These are phyloP conservation scores for Pichia insulana DNA, from an alignment of 805 yeast species.

Conservation along the genomic window DNA sequence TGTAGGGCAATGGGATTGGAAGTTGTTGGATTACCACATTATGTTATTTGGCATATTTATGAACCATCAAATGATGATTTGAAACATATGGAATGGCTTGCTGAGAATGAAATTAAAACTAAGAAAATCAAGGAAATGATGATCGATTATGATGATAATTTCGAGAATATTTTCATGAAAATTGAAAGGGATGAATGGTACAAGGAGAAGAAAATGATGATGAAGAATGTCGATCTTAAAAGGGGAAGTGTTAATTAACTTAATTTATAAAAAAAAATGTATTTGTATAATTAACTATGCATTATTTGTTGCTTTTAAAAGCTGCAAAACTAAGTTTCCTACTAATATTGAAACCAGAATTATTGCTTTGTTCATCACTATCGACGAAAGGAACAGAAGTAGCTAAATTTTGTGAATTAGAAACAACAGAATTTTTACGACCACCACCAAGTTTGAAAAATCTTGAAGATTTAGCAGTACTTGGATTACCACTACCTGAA, in stretches of 20 bases:
- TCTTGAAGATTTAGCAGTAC: constrained; percentile 19
- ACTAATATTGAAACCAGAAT: constrained; percentile 10
- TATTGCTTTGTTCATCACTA: background rate
- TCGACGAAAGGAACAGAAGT: background rate
- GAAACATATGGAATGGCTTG: constrained; percentile 79
- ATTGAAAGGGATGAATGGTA: constrained; percentile 60
- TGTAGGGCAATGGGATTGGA: constrained; percentile 78
- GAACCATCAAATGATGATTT: constrained; percentile 93
- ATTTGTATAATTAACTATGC: constrained; percentile 1
- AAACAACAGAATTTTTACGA: constrained; percentile 7
- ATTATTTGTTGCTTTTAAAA: constrained; percentile 22
- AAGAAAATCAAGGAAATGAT: constrained; percentile 54
- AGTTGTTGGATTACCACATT: constrained; percentile 88
- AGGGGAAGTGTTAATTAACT: constrained; percentile 38
- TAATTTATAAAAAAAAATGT: background rate
- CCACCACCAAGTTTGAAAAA: constrained; percentile 21
- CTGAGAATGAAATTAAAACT: constrained; percentile 62
- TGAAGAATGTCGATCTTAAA: constrained; percentile 68
- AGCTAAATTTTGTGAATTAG: constrained; percentile 1
- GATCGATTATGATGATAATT: constrained; percentile 59
- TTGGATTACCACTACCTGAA: constrained; percentile 6
- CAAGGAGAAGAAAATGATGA: constrained; percentile 56
- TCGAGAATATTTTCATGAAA: constrained; percentile 73
- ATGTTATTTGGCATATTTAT: constrained; percentile 93
- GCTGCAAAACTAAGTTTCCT: constrained; percentile 24